These are phyloP conservation scores for Pseudisothecium myosuroides DNA, from an alignment of 225 moss, liverwort and hornwort genomes.

Conservation along the genomic window DNA sequence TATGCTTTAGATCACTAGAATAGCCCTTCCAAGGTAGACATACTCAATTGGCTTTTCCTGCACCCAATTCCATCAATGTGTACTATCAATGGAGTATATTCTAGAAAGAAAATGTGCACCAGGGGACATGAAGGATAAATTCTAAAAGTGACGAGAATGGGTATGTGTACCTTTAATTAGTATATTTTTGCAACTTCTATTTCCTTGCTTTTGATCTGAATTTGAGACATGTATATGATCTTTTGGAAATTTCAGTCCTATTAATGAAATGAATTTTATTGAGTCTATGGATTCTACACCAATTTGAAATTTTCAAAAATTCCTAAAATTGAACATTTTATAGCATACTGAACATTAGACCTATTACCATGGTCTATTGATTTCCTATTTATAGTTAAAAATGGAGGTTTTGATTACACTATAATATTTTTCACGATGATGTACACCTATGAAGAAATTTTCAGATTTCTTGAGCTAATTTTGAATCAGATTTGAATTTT, in stretches of 20 bases:
- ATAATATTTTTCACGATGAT: neutral
- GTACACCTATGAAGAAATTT: neutral
- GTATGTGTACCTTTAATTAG: neutral
- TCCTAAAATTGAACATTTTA: neutral
- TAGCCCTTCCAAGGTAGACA: too few species aligned
- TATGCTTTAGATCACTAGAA: rapidly evolving
- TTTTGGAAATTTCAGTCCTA: too few species aligned
- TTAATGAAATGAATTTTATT: too few species aligned
- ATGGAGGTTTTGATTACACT: neutral
- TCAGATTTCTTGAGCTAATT: neutral
- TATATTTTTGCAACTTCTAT: neutral
- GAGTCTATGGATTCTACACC: neutral
- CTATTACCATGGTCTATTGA: neutral
- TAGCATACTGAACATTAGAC: neutral
- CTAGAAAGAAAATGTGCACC: neutral
- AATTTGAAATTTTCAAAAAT: neutral
- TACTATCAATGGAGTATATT: neutral
- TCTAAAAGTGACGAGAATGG: neutral
- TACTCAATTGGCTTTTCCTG: neutral
- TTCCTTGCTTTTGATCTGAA: neutral
- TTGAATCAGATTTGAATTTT: too few species aligned
- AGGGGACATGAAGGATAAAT: neutral
- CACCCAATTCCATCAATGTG: neutral
- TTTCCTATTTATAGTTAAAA: neutral
- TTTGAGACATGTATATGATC: too few species aligned